Evolutionary conservation across 352 stramenopile genomes (phyloP).

Genomic region (Globisporangium alternatum): DNA sequence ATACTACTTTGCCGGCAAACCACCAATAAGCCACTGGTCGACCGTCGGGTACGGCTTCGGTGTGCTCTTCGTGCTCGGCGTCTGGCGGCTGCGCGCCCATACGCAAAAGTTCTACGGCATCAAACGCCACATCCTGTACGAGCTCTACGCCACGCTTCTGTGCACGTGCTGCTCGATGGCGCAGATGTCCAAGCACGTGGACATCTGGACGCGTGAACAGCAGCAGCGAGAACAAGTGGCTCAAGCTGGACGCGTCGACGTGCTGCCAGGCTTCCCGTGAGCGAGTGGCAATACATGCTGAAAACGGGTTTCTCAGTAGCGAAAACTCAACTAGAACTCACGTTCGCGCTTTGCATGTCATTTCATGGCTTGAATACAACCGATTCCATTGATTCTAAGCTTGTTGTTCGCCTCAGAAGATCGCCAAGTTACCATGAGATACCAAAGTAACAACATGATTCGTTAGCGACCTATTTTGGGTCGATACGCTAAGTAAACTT

Average conservation of each 20-base stretch:
- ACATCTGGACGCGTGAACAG: neutral
- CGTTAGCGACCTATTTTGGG: too few relatives aligned
- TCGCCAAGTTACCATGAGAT: too few relatives aligned
- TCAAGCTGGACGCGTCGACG: neutral
- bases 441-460: too few relatives aligned
- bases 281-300: neutral
- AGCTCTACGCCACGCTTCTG: conserved; percentile 8
- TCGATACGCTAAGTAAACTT: too few relatives aligned
- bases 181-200: conserved; percentile 11
- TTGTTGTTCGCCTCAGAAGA: too few relatives aligned
- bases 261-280: neutral
- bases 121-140: neutral
- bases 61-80: neutral
- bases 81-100: neutral
- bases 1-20: neutral
- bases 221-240: neutral
- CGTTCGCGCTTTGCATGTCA: neutral
- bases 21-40: neutral
- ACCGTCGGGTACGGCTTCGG: conserved; percentile 1
- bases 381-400: neutral
- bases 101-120: conserved; percentile 5
- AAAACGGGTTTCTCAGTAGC: neutral
- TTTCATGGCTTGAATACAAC: neutral
- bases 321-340: neutral
- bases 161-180: conserved; percentile 10